These are phyloP conservation scores for Microbotryum lychnidis-dioicae DNA, from an alignment of 1,284 basidiomycete genomes.

Conservation along the genomic window DNA sequence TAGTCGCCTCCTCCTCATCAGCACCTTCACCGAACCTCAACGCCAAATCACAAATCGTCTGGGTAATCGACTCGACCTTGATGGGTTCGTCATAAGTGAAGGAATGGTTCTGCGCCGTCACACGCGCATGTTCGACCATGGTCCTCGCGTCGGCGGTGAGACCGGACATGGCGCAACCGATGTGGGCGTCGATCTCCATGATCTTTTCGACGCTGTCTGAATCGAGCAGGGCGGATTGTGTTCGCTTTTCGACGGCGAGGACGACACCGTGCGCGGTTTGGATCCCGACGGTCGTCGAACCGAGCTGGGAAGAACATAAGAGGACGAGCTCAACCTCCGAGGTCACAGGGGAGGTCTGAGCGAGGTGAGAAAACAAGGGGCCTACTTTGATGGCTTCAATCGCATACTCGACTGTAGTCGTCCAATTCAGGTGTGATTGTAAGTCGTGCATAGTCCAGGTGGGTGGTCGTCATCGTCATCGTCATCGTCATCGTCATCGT, in stretches of 20 bases:
- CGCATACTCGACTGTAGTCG: constrained; percentile 81
- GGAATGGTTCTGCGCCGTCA: constrained; percentile 79
- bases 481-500: neutral
- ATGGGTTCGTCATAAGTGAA: constrained; percentile 98
- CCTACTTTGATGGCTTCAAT: constrained; percentile 94
- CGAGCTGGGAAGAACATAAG: constrained; percentile 55
- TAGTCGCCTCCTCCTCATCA: constrained; percentile 80
- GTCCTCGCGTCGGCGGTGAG: constrained; percentile 96
- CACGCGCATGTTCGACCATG: constrained; percentile 99
- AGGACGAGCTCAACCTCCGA: neutral
- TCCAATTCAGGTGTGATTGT: neutral
- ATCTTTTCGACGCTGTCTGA: constrained; percentile 97
- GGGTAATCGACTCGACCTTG: constrained; percentile 92
- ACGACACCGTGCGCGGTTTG: constrained; percentile 69
- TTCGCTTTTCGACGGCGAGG: constrained; percentile 95
- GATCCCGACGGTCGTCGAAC: constrained; percentile 88
- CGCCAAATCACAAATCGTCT: constrained; percentile 96
- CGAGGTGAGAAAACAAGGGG: neutral
- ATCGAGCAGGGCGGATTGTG: constrained; percentile 92
- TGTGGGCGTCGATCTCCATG: constrained; percentile 96
- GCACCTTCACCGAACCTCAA: constrained; percentile 98
- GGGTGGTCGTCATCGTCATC: neutral
- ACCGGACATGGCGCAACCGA: constrained; percentile 97
- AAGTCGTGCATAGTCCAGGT: neutral
- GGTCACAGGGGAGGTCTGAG: neutral